Base-by-base conservation (phyloP, 2,329 filamentous ascomycete species). In the Aureobasidium lini region DNA sequence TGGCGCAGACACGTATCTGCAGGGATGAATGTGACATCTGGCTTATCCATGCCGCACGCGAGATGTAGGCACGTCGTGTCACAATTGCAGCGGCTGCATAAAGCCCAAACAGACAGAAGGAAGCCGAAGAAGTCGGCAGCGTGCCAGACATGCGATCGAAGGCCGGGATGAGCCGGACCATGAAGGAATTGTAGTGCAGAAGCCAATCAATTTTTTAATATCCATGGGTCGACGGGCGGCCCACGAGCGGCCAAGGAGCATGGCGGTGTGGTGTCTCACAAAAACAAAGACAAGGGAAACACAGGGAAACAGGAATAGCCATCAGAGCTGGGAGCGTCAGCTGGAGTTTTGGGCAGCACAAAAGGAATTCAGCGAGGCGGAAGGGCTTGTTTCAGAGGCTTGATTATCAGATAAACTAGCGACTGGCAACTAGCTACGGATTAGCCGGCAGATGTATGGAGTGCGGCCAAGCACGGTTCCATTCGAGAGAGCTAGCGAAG, bases 201-300 rank as follows among this genome's bases (percentile, higher is more conserved):
- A 54, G 50, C 50, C 50, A 54, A 54, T 54, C 50, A 54, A 54
- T 54, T 54, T 54, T 54, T 54, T 54, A 54, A 54, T 54, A 54
- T 54, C 50, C 15, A 54, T 54, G 50, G 36, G 37, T 42, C 23
- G 37, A 29, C 39, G 50, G 50, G 28, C 50, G 50, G 39, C 23
- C 28, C 50, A 43, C 39, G 50, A 54, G 50, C 39, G 37, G 36
- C 50, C 28, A 54, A 32, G 28, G 43, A 23, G 29, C 39, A 32
- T 54, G 50, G 50, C 50, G 50, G 50, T 54, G 50, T 54, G 50
- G 36, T 42, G 36, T 42, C 18, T 42, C 39, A 6, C 7, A 3
- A 54, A 40, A 54, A 31, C 37, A 54, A 32, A 23, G 50, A 54
- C 37, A 34, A 29, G 36, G 49, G 37, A 37, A 54, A 32, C 42